Conservation (phyloP, 768 basidiomycete genomes). For the Phylloporus arenicola region DNA sequence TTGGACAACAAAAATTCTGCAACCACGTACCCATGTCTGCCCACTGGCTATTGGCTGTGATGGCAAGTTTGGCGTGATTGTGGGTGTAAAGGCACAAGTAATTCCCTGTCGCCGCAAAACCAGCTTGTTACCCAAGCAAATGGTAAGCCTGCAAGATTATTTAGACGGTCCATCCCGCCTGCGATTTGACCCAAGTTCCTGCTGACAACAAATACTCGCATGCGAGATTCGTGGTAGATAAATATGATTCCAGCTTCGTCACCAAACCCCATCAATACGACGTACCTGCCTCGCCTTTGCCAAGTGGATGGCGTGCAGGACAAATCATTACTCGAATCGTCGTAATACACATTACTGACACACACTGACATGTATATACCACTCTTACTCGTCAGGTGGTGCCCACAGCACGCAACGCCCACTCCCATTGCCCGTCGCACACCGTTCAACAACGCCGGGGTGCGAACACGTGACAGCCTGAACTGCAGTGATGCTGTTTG, state of each 20-base stretch:
- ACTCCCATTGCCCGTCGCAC: conserved; percentile 71
- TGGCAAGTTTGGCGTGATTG: too few species aligned
- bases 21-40: too few species aligned
- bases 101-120: too few species aligned
- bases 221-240: too few species aligned
- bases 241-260: neutral
- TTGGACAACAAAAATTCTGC: too few species aligned
- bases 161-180: too few species aligned
- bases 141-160: too few species aligned
- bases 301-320: neutral
- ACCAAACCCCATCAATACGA: neutral
- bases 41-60: too few species aligned
- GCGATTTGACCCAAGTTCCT: too few species aligned
- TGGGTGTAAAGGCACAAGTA: too few species aligned
- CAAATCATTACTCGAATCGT: neutral
- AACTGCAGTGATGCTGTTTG: conserved; percentile 64
- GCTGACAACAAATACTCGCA: too few species aligned
- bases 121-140: too few species aligned
- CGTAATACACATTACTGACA: neutral
- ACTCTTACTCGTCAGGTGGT: conserved; percentile 26
- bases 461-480: conserved; percentile 92
- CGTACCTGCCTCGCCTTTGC: neutral
- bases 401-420: conserved; percentile 83
- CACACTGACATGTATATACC: neutral
- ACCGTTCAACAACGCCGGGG: conserved; percentile 67